Conservation (phyloP, 768 basidiomycete genomes). For the Mycena rosella region DNA sequence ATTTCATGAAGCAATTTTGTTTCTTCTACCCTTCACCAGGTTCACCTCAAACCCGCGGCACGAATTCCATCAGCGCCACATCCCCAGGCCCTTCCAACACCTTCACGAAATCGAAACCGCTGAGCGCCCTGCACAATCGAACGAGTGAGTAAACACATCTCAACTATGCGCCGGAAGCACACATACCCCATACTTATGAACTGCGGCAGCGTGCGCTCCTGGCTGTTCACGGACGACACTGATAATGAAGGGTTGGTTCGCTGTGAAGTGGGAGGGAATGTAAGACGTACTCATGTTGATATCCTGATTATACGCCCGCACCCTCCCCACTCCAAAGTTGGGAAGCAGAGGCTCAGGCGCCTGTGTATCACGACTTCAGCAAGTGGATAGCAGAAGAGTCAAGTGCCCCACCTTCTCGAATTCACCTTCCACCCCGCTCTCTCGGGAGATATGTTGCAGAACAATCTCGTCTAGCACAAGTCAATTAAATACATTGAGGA, state of each 20-base stretch:
- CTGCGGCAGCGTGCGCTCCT: slow-evolving; percentile 58
- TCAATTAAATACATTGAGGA: background rate
- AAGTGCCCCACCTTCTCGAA: slow-evolving; percentile 13
- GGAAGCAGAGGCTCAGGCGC: slow-evolving; percentile 62
- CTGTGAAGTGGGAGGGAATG: too few relatives aligned
- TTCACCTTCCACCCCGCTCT: background rate
- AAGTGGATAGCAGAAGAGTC: background rate
- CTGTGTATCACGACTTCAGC: slow-evolving; percentile 25
- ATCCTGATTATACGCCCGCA: slow-evolving; percentile 58
- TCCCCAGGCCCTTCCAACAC: slow-evolving; percentile 56
- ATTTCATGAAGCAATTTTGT: too few relatives aligned
- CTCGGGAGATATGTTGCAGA: slow-evolving; percentile 45
- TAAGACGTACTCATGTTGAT: too few relatives aligned
- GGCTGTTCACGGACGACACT: slow-evolving; percentile 54
- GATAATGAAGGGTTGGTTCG: too few relatives aligned
- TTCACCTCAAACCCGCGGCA: too few relatives aligned
- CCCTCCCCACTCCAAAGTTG: slow-evolving; percentile 59
- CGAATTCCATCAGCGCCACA: slow-evolving; percentile 49
- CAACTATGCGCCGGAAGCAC: background rate
- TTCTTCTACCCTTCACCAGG: too few relatives aligned
- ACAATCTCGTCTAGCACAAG: slow-evolving; percentile 52
- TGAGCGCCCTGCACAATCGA: slow-evolving; percentile 22
- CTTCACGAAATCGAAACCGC: slow-evolving; percentile 52
- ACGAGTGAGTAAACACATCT: background rate
- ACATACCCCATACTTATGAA: slow-evolving; percentile 50